Conservation (phyloP, 768 basidiomycete genomes). For the Mrakia frigida region DNA sequence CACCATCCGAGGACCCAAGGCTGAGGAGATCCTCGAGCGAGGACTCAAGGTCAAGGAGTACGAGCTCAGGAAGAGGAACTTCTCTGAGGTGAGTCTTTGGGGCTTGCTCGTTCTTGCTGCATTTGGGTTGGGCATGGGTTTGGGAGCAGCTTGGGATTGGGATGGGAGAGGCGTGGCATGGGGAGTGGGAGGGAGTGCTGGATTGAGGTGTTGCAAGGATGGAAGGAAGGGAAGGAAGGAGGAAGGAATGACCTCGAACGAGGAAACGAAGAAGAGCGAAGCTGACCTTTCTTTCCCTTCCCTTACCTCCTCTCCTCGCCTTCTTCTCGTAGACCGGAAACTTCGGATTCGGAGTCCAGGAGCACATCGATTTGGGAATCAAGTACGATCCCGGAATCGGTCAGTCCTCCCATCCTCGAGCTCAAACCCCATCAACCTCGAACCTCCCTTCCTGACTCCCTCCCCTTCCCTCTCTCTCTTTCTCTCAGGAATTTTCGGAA, state of each 20-base stretch:
- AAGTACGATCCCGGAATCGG: conserved; percentile 97
- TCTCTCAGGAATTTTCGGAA: conserved; percentile 72
- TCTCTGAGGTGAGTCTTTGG: conserved; percentile 30
- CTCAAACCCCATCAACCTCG: not conserved
- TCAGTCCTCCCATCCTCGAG: not conserved
- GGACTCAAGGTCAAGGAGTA: conserved; percentile 99
- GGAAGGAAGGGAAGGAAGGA: too few species aligned
- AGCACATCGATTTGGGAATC: conserved; percentile 98
- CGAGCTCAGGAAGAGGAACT: conserved; percentile 71
- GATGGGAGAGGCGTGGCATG: not conserved
- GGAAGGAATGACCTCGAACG: not conserved
- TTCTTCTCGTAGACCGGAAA: conserved; percentile 71
- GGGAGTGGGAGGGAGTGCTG: not conserved
- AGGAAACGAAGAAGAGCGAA: conserved; percentile 1
- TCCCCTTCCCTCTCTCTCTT: not conserved
- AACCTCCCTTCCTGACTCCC: not conserved
- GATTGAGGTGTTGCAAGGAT: not conserved
- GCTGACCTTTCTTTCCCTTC: conserved; percentile 18
- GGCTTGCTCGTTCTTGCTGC: too few species aligned
- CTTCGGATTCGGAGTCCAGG: conserved; percentile 99
- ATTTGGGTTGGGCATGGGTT: too few species aligned
- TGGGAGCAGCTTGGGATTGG: not conserved
- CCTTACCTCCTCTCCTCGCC: not conserved
- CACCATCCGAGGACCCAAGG: conserved; percentile 98
- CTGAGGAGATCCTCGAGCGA: conserved; percentile 98